A percentile compares a stretch with the other conserved stretches of the same genome.
These are phyloP conservation scores for Cyclospora cayetanensis DNA, from an alignment of 169 alveolate species.

Conservation along the genomic window DNA sequence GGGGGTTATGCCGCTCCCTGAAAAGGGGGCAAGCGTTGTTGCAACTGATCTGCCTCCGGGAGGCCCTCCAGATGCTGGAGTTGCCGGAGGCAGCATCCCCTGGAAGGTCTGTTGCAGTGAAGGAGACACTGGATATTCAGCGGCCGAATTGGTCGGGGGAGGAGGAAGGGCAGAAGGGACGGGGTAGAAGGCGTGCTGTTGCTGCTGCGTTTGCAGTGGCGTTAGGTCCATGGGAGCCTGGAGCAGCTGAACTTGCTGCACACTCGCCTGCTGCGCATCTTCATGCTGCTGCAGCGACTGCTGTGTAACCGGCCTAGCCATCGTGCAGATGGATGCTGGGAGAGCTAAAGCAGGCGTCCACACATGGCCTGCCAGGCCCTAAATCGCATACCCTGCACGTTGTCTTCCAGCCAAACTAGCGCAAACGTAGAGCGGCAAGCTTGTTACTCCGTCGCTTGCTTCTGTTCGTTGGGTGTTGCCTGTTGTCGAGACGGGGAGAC, in stretches of 20 bases:
- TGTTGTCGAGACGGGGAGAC: too few species aligned
- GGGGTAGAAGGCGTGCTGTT: neutral
- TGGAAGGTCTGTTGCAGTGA: neutral
- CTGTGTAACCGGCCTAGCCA: too few species aligned
- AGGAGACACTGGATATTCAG: neutral
- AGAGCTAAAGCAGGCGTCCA: too few species aligned
- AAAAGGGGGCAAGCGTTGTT: neutral
- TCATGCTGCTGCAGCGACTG: neutral
- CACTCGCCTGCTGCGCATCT: neutral
- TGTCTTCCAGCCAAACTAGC: too few species aligned
- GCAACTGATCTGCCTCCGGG: neutral
- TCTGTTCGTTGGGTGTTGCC: too few species aligned
- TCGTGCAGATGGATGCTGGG: too few species aligned
- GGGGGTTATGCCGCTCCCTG: neutral
- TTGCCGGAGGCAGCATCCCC: neutral
- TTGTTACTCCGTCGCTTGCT: too few species aligned
- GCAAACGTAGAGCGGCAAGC: too few species aligned
- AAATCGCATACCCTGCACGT: too few species aligned
- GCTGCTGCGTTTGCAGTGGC: neutral
- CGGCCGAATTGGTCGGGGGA: neutral
- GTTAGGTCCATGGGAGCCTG: neutral
- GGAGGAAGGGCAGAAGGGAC: neutral
- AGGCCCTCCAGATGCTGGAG: neutral
- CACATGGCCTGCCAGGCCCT: too few species aligned
- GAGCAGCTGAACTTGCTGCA: neutral